phyloP scores from a whole-genome alignment of 106 monocot genomes.

The Allium cepa region DNA sequence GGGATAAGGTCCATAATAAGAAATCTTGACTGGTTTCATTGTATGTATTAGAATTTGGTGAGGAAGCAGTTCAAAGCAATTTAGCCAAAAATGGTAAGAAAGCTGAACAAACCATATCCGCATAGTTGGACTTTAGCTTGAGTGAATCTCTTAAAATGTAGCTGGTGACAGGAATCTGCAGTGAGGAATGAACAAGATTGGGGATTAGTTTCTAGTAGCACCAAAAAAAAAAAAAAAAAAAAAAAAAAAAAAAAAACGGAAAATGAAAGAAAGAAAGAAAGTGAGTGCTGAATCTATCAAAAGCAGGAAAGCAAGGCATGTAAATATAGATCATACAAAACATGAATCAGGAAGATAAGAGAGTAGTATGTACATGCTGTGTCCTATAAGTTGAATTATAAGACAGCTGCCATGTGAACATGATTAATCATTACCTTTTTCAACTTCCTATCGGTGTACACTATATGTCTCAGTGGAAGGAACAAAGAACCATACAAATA shows the following conservation, averaged over 20 bases:
- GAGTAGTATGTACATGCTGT: not conserved
- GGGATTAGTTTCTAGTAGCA: not conserved
- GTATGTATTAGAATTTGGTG: not conserved
- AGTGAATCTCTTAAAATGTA: slow-evolving; percentile 73
- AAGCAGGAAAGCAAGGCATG: not conserved
- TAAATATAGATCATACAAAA: too few relatives aligned
- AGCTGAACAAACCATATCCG: slow-evolving; percentile 48
- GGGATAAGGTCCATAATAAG: too few relatives aligned
- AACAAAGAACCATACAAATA: slow-evolving; percentile 75
- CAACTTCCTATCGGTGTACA: slow-evolving; percentile 55
- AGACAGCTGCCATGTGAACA: not conserved
- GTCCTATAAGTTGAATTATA: not conserved
- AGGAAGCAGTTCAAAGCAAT: not conserved
- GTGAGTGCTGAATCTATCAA: not conserved
- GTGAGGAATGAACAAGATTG: not conserved
- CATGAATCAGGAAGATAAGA: too few relatives aligned
- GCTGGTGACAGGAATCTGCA: slow-evolving; percentile 56
- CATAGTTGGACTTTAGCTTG: slow-evolving; percentile 81
- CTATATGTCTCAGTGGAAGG: slow-evolving; percentile 51
- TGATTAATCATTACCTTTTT: slow-evolving; percentile 47
- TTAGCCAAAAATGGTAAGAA: not conserved
- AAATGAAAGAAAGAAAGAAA: not conserved
- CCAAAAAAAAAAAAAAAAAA: not conserved
- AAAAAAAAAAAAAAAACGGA: not conserved
- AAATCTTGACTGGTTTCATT: too few relatives aligned